Base-by-base conservation (phyloP, 2,329 filamentous ascomycete species). In the Sordariomycetes sp. region DNA sequence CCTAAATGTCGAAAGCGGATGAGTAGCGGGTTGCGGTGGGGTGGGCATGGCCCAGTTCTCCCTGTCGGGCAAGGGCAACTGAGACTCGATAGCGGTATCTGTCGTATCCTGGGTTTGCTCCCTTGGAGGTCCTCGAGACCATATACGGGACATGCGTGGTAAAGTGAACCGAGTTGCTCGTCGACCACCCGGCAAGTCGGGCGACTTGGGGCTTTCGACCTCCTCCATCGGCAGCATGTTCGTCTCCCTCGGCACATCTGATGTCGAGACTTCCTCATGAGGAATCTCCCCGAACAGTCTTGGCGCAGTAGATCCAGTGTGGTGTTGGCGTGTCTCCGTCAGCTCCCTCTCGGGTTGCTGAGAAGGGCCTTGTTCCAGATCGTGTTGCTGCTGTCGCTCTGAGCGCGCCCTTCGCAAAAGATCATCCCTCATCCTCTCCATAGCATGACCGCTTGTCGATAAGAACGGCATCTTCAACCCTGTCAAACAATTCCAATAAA, bases 171-270 rank as follows among this genome's bases (percentile, higher is more conserved):
- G 31, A 16, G 16, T 24, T 8, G 21, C 24, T 15, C 14, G 20
- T 11, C 21, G 16, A 7, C 9, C 8, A 6, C 14, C 16, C 12
- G 14, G 23, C 9, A 64, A 58, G 3, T 55, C 53, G 3, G 68
- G 64, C 2, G 64, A 62, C 45, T 75, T 75, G 21, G 68, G 66
- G 15, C 59, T 66, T 30, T 64, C 57, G 14, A 46, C 39, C n/a
- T n/a, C n/a, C n/a, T n/a, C n/a, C n/a, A n/a, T n/a, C n/a, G n/a
- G n/a, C n/a, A n/a, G n/a, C n/a, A n/a, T n/a, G n/a, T n/a, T n/a
- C n/a, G n/a, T n/a, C n/a, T n/a, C n/a, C n/a, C n/a, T n/a, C n/a
- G n/a, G n/a, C n/a, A n/a, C n/a, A n/a, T n/a, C n/a, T n/a, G n/a
- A n/a, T n/a, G n/a, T n/a, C n/a, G n/a, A n/a, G n/a, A n/a, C n/a